Evolutionary conservation across 2,329 filamentous ascomycete genomes (phyloP).

Genomic region (Fusarium sublunatum): DNA sequence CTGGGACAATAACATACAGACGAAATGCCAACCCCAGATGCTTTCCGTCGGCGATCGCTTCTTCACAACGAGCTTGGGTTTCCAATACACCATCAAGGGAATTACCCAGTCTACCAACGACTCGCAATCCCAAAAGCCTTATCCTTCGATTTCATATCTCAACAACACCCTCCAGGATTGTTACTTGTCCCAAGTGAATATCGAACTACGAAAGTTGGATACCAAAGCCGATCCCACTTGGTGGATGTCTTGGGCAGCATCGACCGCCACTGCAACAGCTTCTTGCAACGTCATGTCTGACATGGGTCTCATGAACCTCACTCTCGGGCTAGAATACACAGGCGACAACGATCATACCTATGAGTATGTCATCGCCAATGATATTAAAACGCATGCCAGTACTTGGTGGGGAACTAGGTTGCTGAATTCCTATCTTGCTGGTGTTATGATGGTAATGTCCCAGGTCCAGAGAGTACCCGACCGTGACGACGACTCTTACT

Average conservation of each 20-base stretch:
- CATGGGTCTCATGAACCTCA: conserved; percentile 11
- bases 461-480: neutral
- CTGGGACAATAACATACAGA: conserved; percentile 15
- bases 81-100: conserved; percentile 24
- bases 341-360: conserved; percentile 12
- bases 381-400: conserved; percentile 19
- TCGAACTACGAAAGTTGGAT: conserved; percentile 16
- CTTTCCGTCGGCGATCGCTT: conserved; percentile 26
- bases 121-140: neutral
- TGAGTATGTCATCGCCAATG: conserved; percentile 20
- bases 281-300: conserved; percentile 14
- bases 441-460: conserved; percentile 16
- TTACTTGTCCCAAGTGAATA: neutral
- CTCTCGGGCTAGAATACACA: conserved; percentile 16
- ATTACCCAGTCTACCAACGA: neutral
- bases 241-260: conserved; percentile 24
- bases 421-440: conserved; percentile 20
- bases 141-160: conserved; percentile 17
- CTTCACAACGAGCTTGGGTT: conserved; percentile 11
- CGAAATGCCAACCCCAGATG: conserved; percentile 22
- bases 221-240: neutral
- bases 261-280: neutral
- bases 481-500: conserved; percentile 4
- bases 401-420: conserved; percentile 32
- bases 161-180: conserved; percentile 21